Base-by-base conservation (phyloP, 768 basidiomycete genomes). In the Naganishia vishniacii region DNA sequence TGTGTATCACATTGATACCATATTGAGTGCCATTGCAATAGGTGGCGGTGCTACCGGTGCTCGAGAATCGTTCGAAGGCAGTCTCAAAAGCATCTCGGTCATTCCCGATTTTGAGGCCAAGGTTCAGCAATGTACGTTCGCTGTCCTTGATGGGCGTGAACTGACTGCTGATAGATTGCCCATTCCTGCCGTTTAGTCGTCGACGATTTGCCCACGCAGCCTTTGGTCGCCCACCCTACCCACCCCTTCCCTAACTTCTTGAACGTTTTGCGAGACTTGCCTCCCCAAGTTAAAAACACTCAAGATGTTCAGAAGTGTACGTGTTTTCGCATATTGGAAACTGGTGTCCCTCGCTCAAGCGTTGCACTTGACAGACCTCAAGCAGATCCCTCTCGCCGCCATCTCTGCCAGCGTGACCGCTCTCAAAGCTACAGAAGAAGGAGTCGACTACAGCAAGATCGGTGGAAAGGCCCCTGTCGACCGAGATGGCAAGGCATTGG, bases 241-340 rank as follows among this genome's bases (percentile, higher is more conserved):
- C 72, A 73, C 59, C 77, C 75, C 34, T 78, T 74, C 68, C 77
- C 77, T 12, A 72, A 72, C 40, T 72, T 78, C 53, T 61, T 72
- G 7, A 70, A 70, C 29, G 74, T 70, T 26, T 42, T 68, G 23
- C 64, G 64, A n/a, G 68, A 60, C 15, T 42, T 77, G 20, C 71
- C 72, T 5, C 59, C 61, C 4, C 69, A 69, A 7, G 67, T 77
- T 67, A 73, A 73, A 44, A 65, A 73, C 16, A 71, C 74, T 9
- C 59, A 71, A 32, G 75, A 77, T 62, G 56, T 77, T 25, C 74
- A 75, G 61, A 72, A 71, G 46, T 71, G 75, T 77, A 16, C 48
- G 73, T 70, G 42, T 45, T 11, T 0, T n/a, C 32, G 3, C 23
- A 11, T n/a, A n/a, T 5, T 7, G 37, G 9, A n/a, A n/a, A n/a